Conservation (phyloP, 495 filamentous ascomycete species). For the Friedmanniomyces endolithicus region DNA sequence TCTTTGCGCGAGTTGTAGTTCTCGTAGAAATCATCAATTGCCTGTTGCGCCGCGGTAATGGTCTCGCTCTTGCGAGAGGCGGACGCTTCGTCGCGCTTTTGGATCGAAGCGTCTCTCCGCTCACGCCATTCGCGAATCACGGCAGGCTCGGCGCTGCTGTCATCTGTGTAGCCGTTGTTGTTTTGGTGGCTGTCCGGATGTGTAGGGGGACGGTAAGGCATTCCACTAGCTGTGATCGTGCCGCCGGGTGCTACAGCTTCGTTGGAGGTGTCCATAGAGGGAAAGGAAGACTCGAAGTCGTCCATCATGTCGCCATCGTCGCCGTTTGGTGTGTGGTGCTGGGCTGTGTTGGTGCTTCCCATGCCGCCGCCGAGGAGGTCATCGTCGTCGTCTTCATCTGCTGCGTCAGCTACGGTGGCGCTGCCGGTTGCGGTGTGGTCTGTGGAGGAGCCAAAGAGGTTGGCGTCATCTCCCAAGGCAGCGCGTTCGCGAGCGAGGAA, state of each 20-base stretch:
- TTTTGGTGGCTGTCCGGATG: slow-evolving; percentile 20
- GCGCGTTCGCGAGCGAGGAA: slow-evolving; percentile 86
- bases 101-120: slow-evolving; percentile 62
- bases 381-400: slow-evolving; percentile 52
- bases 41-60: slow-evolving; percentile 68
- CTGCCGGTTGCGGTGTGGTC: slow-evolving; percentile 41
- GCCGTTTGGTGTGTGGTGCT: slow-evolving; percentile 22
- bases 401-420: slow-evolving; percentile 42
- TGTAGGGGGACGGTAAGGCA: slow-evolving; percentile 46
- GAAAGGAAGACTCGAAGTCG: slow-evolving; percentile 79
- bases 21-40: slow-evolving; percentile 98
- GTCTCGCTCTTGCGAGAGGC: slow-evolving; percentile 67
- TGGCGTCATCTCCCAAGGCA: slow-evolving; percentile 78
- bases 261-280: slow-evolving; percentile 65
- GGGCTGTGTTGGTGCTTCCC: slow-evolving; percentile 1
- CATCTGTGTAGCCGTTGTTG: slow-evolving; percentile 31
- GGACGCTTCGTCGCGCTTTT: slow-evolving; percentile 66
- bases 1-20: slow-evolving; percentile 97
- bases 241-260: slow-evolving; percentile 85
- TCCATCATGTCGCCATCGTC: slow-evolving; percentile 48
- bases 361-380: slow-evolving; percentile 59
- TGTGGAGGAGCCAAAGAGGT: slow-evolving; percentile 70
- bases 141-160: slow-evolving; percentile 72
- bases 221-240: slow-evolving; percentile 61
- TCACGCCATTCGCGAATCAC: slow-evolving; percentile 87